phyloP scores from a whole-genome alignment of 2,329 filamentous ascomycete genomes.

The Fusarium proliferatum region DNA sequence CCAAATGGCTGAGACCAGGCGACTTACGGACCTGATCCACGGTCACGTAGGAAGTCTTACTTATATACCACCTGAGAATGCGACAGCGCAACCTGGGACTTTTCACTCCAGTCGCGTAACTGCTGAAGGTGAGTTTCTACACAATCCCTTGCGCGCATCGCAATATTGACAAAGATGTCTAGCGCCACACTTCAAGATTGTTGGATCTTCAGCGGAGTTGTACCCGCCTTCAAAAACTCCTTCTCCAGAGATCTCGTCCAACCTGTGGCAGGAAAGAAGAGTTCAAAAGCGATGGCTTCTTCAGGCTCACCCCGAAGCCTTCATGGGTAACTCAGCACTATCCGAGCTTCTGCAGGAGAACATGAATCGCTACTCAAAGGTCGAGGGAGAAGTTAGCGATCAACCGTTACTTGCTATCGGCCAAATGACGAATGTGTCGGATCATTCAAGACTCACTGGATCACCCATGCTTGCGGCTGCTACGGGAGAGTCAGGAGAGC shows the following conservation, averaged over 20 bases:
- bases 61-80: conserved; percentile 45
- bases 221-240: conserved; percentile 49
- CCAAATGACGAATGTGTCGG: conserved; percentile 59
- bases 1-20: conserved; percentile 53
- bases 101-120: conserved; percentile 48
- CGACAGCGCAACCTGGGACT: conserved; percentile 40
- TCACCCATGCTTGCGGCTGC: conserved; percentile 59
- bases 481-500: conserved; percentile 67
- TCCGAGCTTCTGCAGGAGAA: conserved; percentile 52
- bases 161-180: not conserved
- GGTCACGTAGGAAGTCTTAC: conserved; percentile 50
- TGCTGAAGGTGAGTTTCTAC: conserved; percentile 42
- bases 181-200: conserved; percentile 49
- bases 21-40: conserved; percentile 47
- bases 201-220: conserved; percentile 49
- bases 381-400: conserved; percentile 40
- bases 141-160: conserved; percentile 1
- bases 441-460: conserved; percentile 39
- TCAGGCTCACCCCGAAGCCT: conserved; percentile 62
- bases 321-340: conserved; percentile 51
- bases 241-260: conserved; percentile 39
- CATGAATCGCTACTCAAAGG: conserved; percentile 45
- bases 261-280: conserved; percentile 47
- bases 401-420: conserved; percentile 65
- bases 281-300: conserved; percentile 62